phyloP scores from a whole-genome alignment of 169 alveolate genomes.

The Perkinsus olseni region DNA sequence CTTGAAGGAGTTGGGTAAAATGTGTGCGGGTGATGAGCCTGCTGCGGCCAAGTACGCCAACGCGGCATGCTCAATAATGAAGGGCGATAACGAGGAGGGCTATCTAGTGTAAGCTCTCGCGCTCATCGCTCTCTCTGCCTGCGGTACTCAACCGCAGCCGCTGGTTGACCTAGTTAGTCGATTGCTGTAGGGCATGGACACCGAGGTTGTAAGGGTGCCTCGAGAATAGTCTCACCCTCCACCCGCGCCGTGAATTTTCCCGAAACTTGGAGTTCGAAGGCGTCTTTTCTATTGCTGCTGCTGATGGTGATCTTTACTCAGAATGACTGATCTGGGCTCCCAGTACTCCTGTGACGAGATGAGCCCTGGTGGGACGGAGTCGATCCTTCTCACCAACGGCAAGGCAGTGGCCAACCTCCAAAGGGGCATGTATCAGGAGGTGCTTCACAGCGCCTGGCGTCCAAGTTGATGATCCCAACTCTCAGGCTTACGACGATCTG shows the following conservation, averaged over 20 bases:
- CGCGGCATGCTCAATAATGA: neutral
- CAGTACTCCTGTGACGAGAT: neutral
- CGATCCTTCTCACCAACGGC: neutral
- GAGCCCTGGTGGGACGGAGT: neutral
- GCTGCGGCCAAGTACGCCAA: neutral
- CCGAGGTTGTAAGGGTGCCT: no score
- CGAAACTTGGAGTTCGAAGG: no score
- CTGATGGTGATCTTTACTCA: neutral
- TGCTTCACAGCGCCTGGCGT: neutral
- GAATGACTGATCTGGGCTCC: neutral
- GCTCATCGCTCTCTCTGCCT: no score
- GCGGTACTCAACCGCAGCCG: no score
- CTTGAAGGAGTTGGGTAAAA: neutral
- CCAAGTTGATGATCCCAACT: no score
- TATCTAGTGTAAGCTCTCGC: neutral
- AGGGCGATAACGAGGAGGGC: neutral
- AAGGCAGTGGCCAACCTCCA: neutral
- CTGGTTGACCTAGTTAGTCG: no score
- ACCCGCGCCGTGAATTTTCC: no score
- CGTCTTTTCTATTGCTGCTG: no score
- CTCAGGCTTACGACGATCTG: neutral
- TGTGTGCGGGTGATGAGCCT: neutral
- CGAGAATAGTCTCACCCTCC: no score
- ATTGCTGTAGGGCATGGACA: no score
- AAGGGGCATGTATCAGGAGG: neutral